Evolutionary conservation across 768 basidiomycete genomes (phyloP), one percentile per base, ranked within the genome.

Genomic region (Auriscalpium vulgare): DNA sequence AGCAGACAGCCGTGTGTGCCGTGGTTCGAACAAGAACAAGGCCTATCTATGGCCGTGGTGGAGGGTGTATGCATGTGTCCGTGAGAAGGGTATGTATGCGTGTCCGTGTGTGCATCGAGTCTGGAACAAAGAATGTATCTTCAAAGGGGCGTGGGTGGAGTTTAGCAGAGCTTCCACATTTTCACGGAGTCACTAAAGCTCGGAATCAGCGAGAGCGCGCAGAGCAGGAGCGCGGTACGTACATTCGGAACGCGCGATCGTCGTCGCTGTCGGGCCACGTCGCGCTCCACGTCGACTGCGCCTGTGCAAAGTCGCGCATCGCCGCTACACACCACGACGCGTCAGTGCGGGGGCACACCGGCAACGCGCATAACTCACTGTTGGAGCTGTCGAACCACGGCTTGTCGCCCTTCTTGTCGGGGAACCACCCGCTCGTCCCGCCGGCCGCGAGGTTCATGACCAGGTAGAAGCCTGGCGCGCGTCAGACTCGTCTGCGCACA

Each of bases 361-460:
- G 14, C n/a, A 47, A 56, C 44, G 7, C 3, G 45, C 36, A 37
- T n/a, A 48, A 72, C 77, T 45, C 62, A 83, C 79, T 78, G 44
- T 59, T 61, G 37, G 79, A 79, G 16, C 71, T 71, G 66, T 91
- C 83, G 36, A 83, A 75, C 89, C 88, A 91, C 77, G 69, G 68
- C 68, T 76, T 76, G 61, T 72, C 74, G 16, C 90, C 91, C 46
- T 87, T 81, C 10, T 75, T 69, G 56, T 81, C 80, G 3, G 75
- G 75, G 75, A 80, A 81, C 77, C 77, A 81, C 35, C 84, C 91
- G 60, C 81, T 90, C 38, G 88, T 91, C 2, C 85, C 84, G 10
- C 92, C 92, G 10, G 81, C 89, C 2, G 84, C 90, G 37, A 94
- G 78, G 67, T 88, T 80, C 66, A 95, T 72, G 63, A 91, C 82